Conservation (phyloP, 768 basidiomycete species). For the Lactarius evosmus region DNA sequence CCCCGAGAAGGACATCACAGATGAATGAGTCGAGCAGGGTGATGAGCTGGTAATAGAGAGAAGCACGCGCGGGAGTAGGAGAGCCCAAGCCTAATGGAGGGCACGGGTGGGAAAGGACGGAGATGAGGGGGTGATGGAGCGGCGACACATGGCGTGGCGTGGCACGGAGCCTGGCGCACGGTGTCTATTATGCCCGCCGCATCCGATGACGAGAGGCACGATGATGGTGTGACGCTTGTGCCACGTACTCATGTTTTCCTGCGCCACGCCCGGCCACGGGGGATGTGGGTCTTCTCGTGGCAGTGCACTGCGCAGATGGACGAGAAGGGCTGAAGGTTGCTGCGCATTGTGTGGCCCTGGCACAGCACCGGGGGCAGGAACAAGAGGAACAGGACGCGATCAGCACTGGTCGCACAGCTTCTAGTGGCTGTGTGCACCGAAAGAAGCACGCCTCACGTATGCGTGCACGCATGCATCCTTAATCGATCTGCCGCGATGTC, state of each 20-base stretch:
- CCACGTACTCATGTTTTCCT: conserved; percentile 3
- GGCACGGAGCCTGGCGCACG: conserved; percentile 22
- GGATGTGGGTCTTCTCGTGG: conserved; percentile 11
- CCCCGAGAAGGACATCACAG: background rate
- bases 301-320: conserved; percentile 10
- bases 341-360: conserved; percentile 14
- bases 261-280: conserved; percentile 7
- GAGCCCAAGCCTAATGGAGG: conserved; percentile 19
- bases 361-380: conserved; percentile 18
- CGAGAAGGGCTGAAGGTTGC: conserved; percentile 7
- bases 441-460: conserved; percentile 11
- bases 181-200: conserved; percentile 22
- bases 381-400: conserved; percentile 7
- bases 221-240: conserved; percentile 2
- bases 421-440: conserved; percentile 11
- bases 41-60: conserved; percentile 18
- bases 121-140: conserved; percentile 26
- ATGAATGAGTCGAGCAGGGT: background rate
- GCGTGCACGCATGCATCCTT: background rate
- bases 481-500: conserved; percentile 22
- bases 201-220: conserved; percentile 20
- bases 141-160: conserved; percentile 19
- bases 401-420: conserved; percentile 21
- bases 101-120: conserved; percentile 18
- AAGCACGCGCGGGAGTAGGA: conserved; percentile 14